Percentiles rank a stretch among this genome's conserved stretches.
Conservation (phyloP, 2,329 filamentous ascomycete species). For the Fusarium tanahbumbuense region DNA sequence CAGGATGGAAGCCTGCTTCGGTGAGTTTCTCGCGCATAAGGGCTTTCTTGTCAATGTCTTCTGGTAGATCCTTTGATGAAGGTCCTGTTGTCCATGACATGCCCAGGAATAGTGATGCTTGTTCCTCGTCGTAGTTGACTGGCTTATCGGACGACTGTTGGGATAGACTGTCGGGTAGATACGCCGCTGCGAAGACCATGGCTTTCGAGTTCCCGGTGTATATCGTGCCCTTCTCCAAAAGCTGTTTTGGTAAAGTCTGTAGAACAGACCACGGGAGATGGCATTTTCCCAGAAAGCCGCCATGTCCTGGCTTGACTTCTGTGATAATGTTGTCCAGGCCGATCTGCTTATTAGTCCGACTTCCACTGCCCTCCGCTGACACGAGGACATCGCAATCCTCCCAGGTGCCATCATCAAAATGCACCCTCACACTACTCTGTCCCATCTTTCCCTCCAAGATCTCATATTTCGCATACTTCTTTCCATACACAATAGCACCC, state of each 20-base stretch:
- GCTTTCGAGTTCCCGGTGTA: neutral
- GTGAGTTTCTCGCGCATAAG: neutral
- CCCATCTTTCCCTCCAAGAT: fast-evolving
- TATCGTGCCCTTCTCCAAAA: neutral
- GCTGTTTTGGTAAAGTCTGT: neutral
- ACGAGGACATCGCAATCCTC: neutral
- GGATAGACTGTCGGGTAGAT: neutral
- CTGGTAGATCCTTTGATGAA: fast-evolving
- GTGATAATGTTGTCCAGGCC: neutral
- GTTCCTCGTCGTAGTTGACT: neutral
- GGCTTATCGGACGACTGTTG: neutral
- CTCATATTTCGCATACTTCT: neutral
- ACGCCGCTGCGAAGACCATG: neutral
- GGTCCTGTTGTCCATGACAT: neutral
- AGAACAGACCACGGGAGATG: neutral
- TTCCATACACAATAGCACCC: fast-evolving
- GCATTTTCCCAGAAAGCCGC: neutral
- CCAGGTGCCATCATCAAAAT: neutral
- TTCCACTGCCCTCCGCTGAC: neutral
- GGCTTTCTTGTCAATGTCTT: neutral
- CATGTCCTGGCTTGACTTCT: neutral
- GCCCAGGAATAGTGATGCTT: neutral
- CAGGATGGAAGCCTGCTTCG: neutral
- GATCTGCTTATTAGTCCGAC: neutral
- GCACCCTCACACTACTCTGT: neutral